Percentiles rank a stretch among this genome's conserved stretches.
Conservation (phyloP, 2,329 filamentous ascomycete species). For the Aspergillus sp. region DNA sequence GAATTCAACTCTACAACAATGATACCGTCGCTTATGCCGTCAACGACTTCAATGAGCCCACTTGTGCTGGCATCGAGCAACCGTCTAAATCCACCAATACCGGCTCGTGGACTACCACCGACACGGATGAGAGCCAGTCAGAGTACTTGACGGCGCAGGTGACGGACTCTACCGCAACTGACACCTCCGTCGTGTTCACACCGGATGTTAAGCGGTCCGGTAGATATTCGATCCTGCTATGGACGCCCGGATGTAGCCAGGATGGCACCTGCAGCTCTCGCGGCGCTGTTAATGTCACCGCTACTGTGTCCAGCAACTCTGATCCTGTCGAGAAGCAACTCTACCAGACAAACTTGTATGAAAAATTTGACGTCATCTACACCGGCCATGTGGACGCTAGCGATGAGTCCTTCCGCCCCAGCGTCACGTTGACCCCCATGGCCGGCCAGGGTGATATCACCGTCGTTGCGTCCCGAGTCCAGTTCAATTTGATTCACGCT, state of each 20-base stretch:
- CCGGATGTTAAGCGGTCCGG: conserved; percentile 86
- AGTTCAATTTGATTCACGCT: conserved; percentile 63
- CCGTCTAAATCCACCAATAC: conserved; percentile 66
- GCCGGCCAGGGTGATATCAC: conserved; percentile 62
- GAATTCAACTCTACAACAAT: conserved; percentile 71
- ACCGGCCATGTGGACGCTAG: conserved; percentile 78
- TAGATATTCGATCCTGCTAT: conserved; percentile 87
- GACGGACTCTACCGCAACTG: conserved; percentile 54
- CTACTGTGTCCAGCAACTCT: conserved; percentile 56
- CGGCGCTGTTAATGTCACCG: conserved; percentile 79
- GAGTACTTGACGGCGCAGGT: conserved; percentile 73
- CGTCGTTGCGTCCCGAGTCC: conserved; percentile 84
- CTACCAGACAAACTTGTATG: conserved; percentile 90
- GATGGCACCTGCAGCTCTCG: conserved; percentile 74
- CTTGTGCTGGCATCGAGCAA: conserved; percentile 64
- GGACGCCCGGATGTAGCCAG: conserved; percentile 84
- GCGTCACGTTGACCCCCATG: conserved; percentile 72
- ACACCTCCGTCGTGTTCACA: conserved; percentile 63
- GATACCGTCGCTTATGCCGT: conserved; percentile 84
- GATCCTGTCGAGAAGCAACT: conserved; percentile 59
- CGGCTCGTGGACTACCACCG: conserved; percentile 70
- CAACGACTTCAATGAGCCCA: conserved; percentile 82
- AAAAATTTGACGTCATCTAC: conserved; percentile 95
- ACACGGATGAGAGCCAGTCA: conserved; percentile 67
- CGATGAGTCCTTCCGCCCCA: conserved; percentile 70